phyloP scores from a whole-genome alignment of 2,329 filamentous ascomycete species.

The Ophiognomonia clavigignenti-juglandacearum region DNA sequence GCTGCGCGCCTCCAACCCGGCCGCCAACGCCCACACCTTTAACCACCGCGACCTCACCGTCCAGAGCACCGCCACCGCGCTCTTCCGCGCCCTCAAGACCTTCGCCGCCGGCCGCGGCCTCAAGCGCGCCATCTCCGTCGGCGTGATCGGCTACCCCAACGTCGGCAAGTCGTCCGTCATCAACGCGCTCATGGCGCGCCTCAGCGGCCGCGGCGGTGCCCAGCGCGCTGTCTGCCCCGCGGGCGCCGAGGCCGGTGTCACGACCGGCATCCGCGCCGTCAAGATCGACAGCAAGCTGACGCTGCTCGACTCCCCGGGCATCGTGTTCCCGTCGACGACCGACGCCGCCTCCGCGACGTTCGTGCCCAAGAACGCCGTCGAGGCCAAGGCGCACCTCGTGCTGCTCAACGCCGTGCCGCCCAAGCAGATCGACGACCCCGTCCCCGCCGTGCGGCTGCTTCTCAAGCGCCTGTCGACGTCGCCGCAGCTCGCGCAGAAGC shows the following conservation, averaged over 20 bases:
- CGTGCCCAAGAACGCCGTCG: conserved; percentile 56
- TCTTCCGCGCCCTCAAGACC: conserved; percentile 86
- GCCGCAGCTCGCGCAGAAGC: conserved; percentile 68
- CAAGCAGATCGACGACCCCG: conserved; percentile 88
- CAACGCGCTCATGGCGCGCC: conserved; percentile 78
- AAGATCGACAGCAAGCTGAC: conserved; percentile 95
- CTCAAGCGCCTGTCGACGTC: conserved; percentile 72
- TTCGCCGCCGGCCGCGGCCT: conserved; percentile 79
- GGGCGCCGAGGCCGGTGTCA: conserved; percentile 88
- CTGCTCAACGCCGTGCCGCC: conserved; percentile 89
- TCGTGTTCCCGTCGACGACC: conserved; percentile 76
- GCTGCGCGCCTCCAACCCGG: conserved; percentile 75
- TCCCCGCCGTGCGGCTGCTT: conserved; percentile 82
- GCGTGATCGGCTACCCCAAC: conserved; percentile 93
- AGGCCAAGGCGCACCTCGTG: conserved; percentile 78
- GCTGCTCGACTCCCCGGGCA: conserved; percentile 88
- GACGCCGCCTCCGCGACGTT: conserved; percentile 32
- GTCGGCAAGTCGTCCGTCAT: conserved; percentile 96
- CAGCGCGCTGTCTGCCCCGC: conserved; percentile 70
- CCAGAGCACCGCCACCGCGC: conserved; percentile 75
- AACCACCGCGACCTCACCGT: conserved; percentile 87
- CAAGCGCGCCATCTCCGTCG: conserved; percentile 85
- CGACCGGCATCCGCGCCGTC: conserved; percentile 80
- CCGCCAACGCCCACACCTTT: conserved; percentile 83
- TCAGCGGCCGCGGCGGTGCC: conserved; percentile 61